Evolutionary conservation across 2,329 filamentous ascomycete species (phyloP).

Genomic region (Colletotrichum caudatum): DNA sequence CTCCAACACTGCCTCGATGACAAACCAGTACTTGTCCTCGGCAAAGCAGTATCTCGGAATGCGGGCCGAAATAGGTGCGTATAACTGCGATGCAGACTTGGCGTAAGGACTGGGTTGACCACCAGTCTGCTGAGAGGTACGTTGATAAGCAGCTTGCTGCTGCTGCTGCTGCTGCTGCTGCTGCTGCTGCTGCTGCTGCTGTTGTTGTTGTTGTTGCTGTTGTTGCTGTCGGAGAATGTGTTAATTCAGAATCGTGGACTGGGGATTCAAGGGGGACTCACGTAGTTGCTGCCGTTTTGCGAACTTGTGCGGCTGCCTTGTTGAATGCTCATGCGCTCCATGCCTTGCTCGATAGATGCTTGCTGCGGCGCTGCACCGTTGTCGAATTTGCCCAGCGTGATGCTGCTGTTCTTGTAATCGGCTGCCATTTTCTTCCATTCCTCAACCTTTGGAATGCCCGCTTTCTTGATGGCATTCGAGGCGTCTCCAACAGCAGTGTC

Average conservation of each 20-base stretch:
- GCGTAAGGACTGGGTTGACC: conserved; percentile 55
- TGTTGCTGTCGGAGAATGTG: too few species aligned
- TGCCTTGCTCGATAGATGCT: conserved; percentile 72
- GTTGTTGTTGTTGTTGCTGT: too few species aligned
- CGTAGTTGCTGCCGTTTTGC: conserved; percentile 61
- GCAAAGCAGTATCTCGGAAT: conserved; percentile 96
- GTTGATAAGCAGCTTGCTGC: conserved; percentile 48
- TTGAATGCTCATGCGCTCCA: conserved; percentile 84
- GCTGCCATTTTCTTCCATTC: conserved; percentile 99
- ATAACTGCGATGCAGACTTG: conserved; percentile 66
- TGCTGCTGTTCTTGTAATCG: conserved; percentile 99
- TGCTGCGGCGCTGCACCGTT: conserved; percentile 57
- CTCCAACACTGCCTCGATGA: conserved; percentile 91
- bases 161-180: conserved; percentile 49
- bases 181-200: conserved; percentile 1
- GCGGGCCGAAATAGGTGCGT: conserved; percentile 82
- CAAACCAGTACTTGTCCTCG: conserved; percentile 99
- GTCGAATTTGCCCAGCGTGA: conserved; percentile 92
- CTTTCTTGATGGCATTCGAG: conserved; percentile 84
- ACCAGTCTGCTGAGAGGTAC: conserved; percentile 49
- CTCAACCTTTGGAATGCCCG: conserved; percentile 93
- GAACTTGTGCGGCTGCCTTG: conserved; percentile 64
- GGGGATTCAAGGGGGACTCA: conserved; percentile 51
- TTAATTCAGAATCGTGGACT: neutral
- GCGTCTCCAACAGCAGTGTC: conserved; percentile 86